Percentiles rank a stretch among this genome's conserved stretches.
phyloP scores from a whole-genome alignment of 1,139 yeast species.

The Saccharomyces uvarum region DNA sequence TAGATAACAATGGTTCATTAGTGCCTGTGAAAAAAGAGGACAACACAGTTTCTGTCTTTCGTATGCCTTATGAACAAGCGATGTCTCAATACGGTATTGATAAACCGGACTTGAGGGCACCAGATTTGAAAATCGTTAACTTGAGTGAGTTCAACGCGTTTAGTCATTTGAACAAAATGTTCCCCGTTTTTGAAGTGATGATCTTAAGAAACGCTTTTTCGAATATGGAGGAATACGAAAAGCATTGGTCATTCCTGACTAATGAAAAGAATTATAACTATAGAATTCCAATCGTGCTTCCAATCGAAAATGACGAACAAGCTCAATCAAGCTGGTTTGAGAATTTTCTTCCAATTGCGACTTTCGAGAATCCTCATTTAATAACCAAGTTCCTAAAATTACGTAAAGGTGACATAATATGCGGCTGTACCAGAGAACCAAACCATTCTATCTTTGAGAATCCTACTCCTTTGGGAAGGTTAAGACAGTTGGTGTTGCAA shows the following conservation, averaged over 20 bases:
- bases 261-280: constrained; percentile 44
- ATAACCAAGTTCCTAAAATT: constrained; percentile 38
- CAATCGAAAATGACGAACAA: constrained; percentile 38
- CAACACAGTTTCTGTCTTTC: constrained; percentile 29
- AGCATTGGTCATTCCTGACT: constrained; percentile 36
- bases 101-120: constrained; percentile 78
- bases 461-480: constrained; percentile 88
- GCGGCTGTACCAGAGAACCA: constrained; percentile 61
- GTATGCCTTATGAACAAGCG: constrained; percentile 60
- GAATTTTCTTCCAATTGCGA: constrained; percentile 32
- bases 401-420: constrained; percentile 64
- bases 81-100: constrained; percentile 77
- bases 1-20: constrained; percentile 20
- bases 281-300: constrained; percentile 53
- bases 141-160: constrained; percentile 38
- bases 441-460: constrained; percentile 60
- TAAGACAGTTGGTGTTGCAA: constrained; percentile 65
- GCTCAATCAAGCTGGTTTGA: constrained; percentile 39
- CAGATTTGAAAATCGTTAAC: constrained; percentile 44
- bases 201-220: constrained; percentile 48
- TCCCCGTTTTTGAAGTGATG: constrained; percentile 65
- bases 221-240: constrained; percentile 28
- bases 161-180: constrained; percentile 33
- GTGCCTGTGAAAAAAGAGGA: constrained; percentile 22
- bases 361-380: constrained; percentile 30